Conservation (phyloP, 2,329 filamentous ascomycete genomes). For the Taxawa tesnikishii region DNA sequence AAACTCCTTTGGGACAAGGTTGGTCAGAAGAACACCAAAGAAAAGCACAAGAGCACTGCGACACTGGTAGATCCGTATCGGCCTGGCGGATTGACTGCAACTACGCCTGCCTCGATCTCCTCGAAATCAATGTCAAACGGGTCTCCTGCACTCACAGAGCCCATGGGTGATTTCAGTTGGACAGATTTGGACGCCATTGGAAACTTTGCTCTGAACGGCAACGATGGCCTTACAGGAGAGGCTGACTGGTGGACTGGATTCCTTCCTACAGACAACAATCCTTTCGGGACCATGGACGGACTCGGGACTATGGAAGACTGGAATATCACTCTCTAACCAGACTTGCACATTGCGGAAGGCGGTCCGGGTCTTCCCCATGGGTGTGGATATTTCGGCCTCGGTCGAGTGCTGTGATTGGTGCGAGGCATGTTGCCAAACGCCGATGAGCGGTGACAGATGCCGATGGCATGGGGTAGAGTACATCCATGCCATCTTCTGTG, state of each 20-base stretch:
- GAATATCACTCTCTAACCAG: conserved; percentile 11
- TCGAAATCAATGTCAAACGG: conserved; percentile 10
- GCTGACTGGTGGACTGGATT: conserved; percentile 25
- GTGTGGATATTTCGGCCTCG: too few relatives aligned
- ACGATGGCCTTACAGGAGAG: conserved; percentile 14
- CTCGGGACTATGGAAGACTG: conserved; percentile 19
- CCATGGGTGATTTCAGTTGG: conserved; percentile 38
- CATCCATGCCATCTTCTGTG: background rate
- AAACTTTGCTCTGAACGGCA: conserved; percentile 34
- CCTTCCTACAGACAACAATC: conserved; percentile 21
- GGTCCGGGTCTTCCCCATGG: too few relatives aligned
- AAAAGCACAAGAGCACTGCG: conserved; percentile 7
- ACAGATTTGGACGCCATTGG: conserved; percentile 35
- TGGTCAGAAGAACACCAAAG: conserved; percentile 18
- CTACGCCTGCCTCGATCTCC: conserved; percentile 16
- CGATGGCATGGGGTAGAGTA: too few relatives aligned
- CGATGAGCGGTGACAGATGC: too few relatives aligned
- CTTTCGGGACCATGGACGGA: conserved; percentile 17
- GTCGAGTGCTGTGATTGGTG: too few relatives aligned
- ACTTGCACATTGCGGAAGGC: too few relatives aligned
- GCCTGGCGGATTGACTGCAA: conserved; percentile 24
- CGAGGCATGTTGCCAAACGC: too few relatives aligned
- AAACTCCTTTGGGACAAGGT: conserved; percentile 37
- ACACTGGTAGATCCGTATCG: conserved; percentile 24
- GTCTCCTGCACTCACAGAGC: conserved; percentile 28